Evolutionary conservation across 2,329 filamentous ascomycete species (phyloP).

Genomic region (Lasiodiplodia citricola): DNA sequence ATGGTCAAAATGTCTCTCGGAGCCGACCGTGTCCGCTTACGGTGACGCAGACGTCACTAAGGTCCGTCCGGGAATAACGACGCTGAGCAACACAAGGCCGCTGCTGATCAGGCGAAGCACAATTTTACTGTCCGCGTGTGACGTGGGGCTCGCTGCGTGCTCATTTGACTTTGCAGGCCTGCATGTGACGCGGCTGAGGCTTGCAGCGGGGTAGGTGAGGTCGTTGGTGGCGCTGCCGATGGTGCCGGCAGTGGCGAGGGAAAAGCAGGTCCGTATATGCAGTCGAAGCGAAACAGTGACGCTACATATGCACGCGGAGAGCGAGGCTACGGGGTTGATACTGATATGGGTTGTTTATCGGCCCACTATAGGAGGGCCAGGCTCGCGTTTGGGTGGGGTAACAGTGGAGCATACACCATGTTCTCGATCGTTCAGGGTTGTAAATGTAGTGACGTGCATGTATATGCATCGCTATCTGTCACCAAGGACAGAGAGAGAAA

Average conservation of each 20-base stretch:
- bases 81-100: background rate
- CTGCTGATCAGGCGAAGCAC: too few species aligned
- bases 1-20: background rate
- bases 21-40: background rate
- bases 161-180: background rate
- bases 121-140: background rate
- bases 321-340: background rate
- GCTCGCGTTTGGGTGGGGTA: background rate
- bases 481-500: background rate
- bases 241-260: background rate
- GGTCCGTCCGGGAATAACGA: background rate
- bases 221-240: background rate
- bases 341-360: background rate
- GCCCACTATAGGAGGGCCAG: background rate
- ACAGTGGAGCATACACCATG: background rate
- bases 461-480: background rate
- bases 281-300: background rate
- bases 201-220: background rate
- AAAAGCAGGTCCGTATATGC: background rate
- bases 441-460: background rate
- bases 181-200: background rate
- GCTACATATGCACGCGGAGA: background rate
- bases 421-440: background rate
- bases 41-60: background rate
- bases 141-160: background rate